phyloP scores from a whole-genome alignment of 106 monocot genomes.

The Amphibolis antarctica region DNA sequence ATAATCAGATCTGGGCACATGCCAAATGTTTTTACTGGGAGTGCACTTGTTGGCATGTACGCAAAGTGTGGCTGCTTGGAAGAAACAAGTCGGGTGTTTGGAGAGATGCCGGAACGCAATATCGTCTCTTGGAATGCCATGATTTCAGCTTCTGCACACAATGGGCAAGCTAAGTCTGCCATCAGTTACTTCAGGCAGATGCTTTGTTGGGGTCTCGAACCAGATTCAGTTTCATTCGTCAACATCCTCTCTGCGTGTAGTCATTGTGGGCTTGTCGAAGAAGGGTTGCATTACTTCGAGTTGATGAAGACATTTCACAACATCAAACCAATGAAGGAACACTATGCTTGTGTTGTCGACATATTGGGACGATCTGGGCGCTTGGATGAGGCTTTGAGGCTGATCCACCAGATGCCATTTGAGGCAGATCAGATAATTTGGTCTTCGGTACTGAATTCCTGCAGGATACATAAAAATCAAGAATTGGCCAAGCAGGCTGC shows the following conservation, averaged over 20 bases:
- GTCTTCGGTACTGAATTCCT: constrained; percentile 71
- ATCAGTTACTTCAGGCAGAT: constrained; percentile 43
- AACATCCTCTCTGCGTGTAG: constrained; percentile 63
- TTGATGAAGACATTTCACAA: constrained; percentile 32
- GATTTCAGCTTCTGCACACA: constrained; percentile 67
- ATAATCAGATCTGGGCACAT: constrained; percentile 34
- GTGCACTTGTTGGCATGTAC: constrained; percentile 68
- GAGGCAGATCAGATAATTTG: constrained; percentile 67
- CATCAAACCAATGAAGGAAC: constrained; percentile 44
- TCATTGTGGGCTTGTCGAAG: constrained; percentile 59
- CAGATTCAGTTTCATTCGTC: constrained; percentile 61
- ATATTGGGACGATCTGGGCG: constrained; percentile 57
- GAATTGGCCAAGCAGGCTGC: constrained; percentile 38
- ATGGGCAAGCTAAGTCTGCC: constrained; percentile 53
- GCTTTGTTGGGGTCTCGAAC: constrained; percentile 25
- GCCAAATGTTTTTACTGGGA: constrained; percentile 46
- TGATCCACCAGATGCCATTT: constrained; percentile 47
- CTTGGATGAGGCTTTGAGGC: constrained; percentile 35
- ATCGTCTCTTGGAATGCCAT: constrained; percentile 78
- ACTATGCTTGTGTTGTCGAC: constrained; percentile 71
- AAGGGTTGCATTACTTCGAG: constrained; percentile 52
- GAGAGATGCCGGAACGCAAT: constrained; percentile 49
- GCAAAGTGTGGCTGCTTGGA: constrained; percentile 75
- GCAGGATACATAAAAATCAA: constrained; percentile 64
- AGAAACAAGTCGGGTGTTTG: constrained; percentile 33